Evolutionary conservation across 139 green algal genomes (phyloP), one percentile per base, ranked within the genome.

Genomic region (Tetradesmus obliquus): DNA sequence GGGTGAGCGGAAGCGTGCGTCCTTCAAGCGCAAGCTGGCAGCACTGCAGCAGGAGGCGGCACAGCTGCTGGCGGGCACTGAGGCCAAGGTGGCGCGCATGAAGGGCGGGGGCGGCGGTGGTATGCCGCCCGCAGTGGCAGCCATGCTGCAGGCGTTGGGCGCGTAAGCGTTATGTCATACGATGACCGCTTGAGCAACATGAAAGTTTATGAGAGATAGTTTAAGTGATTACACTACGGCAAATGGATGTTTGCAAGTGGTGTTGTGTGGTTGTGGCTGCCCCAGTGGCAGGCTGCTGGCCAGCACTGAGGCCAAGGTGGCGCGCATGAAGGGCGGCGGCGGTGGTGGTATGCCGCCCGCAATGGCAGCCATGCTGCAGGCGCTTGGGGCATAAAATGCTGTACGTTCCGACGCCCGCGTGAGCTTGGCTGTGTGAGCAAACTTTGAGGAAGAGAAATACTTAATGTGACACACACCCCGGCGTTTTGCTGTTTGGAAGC

Each of bases 11-110:
- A 84, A 84, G 45, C 80, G 81, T 19, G 10, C 60, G 1, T 24
- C 19, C 60, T 74, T 58, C 71, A 92, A 92, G 60, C 80, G 88
- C 45, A 87, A 88, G 79, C 58, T 91, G 45, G 57, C 79, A 22
- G 79, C 79, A 45, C 79, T 88, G 79, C 80, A 91, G 45, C 57
- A 74, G n/a, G 87, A 91, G 76, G 87, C 55, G 19, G 24, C 55
- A 12, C 10, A 32, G 24, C 20, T 91, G 60, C 54, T 91, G 32
- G 79, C 82, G 5, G 17, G 55, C 32, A 55, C 88, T 2, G 57
- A 84, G 17, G 12, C 8, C 7, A 87, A 72, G 82, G 19, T 87
- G n/a, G 82, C 55, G 2, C 13, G 82, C 13, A 54, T 19, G 55
- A 9, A 19, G 6, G 82, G 19, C 22, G n/a, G 45, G 54, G 17